Conservation (phyloP, 179 eudicot species). For the Sideroxylon spinosum region DNA sequence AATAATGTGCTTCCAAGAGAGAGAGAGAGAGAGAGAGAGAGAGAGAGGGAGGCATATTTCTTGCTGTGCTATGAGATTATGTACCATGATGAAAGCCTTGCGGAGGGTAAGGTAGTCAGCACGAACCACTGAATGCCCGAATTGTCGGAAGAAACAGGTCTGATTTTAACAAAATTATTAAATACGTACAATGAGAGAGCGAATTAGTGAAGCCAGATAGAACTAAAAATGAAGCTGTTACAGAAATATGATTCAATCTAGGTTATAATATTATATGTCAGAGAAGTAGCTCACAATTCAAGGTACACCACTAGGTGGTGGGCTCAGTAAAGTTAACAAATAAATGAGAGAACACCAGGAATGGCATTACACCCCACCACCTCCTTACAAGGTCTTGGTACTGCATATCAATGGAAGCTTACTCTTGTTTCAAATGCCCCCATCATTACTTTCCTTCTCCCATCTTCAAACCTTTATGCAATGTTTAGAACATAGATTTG, state of each 20-base stretch:
- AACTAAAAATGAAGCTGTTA: background rate
- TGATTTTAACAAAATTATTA: slow-evolving; percentile 28
- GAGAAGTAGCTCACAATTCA: background rate
- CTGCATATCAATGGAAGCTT: background rate
- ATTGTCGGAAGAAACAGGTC: slow-evolving; percentile 93
- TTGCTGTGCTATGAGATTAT: slow-evolving; percentile 2
- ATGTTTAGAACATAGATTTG: no score
- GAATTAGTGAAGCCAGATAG: background rate
- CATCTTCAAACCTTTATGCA: background rate
- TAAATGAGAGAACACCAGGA: background rate
- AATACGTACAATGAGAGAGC: background rate
- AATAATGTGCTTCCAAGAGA: no score
- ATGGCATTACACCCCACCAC: background rate
- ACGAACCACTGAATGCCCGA: slow-evolving; percentile 81
- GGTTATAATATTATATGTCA: background rate
- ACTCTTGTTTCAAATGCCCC: background rate
- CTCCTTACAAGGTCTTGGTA: background rate
- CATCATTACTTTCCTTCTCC: background rate
- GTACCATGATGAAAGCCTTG: slow-evolving; percentile 85
- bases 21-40: no score
- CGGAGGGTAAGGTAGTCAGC: slow-evolving; percentile 92
- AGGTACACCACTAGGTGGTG: background rate
- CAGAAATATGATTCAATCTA: background rate
- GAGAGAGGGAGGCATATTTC: no score
- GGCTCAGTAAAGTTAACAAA: background rate